A percentile compares a stretch with the other conserved stretches of the same genome.
Conservation (phyloP, 257 asterid genomes). For the Nicotiana paniculata region DNA sequence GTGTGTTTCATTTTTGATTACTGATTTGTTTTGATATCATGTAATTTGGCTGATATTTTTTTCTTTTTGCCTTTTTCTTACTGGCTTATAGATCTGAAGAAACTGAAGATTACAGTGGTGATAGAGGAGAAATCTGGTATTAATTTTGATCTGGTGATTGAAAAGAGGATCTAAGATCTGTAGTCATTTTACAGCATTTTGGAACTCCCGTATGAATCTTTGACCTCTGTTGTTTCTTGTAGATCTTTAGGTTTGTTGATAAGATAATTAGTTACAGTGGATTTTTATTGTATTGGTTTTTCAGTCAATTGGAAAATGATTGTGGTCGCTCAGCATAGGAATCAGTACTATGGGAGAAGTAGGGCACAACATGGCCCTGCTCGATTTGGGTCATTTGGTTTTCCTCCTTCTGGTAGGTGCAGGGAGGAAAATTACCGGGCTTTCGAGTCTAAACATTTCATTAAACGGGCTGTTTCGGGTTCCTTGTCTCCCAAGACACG, state of each 20-base stretch:
- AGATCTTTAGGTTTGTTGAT: constrained; percentile 26
- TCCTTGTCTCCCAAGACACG: constrained; percentile 34
- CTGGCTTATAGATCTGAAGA: constrained; percentile 65
- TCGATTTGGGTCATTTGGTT: constrained; percentile 31
- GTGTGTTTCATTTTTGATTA: not conserved
- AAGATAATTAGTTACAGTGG: not conserved
- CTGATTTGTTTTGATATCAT: not conserved
- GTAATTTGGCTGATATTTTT: not conserved
- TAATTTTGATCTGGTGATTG: constrained; percentile 56
- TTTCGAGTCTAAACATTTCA: constrained; percentile 34
- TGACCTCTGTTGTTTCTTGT: constrained; percentile 30
- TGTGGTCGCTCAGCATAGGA: constrained; percentile 52
- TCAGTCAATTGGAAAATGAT: constrained; percentile 56
- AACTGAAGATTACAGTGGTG: constrained; percentile 31
- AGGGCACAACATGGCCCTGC: constrained; percentile 19
- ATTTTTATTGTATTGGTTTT: not conserved
- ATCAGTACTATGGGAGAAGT: constrained; percentile 38
- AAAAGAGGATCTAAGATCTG: constrained; percentile 51
- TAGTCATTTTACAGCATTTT: constrained; percentile 23
- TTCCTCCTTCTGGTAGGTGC: constrained; percentile 26
- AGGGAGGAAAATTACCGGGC: constrained; percentile 48
- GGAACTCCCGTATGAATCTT: constrained; percentile 12
- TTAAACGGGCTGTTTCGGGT: constrained; percentile 13
- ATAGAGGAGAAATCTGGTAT: constrained; percentile 21
- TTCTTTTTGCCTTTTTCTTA: not conserved